Evolutionary conservation across 2,329 filamentous ascomycete species (phyloP).

Genomic region (Monosporascus sp.): DNA sequence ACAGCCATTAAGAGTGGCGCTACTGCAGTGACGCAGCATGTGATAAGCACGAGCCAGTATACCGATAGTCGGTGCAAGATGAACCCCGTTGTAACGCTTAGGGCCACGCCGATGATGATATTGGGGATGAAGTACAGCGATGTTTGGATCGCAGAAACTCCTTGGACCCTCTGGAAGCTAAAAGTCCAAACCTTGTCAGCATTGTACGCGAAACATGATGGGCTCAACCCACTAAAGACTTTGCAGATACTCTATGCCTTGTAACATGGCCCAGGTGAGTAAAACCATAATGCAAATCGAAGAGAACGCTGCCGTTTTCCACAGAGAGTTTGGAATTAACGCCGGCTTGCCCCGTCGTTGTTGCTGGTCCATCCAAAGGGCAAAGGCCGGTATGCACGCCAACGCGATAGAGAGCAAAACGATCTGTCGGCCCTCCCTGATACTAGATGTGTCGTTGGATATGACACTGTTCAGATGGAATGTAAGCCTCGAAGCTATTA

Average conservation of each 20-base stretch:
- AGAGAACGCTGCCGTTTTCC: slow-evolving; percentile 53
- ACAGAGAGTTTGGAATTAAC: slow-evolving; percentile 58
- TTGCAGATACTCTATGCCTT: slow-evolving; percentile 18
- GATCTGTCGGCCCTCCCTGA: slow-evolving; percentile 21
- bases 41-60: neutral
- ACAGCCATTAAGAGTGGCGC: slow-evolving; percentile 3
- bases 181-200: too few relatives aligned
- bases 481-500: too few relatives aligned
- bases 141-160: too few relatives aligned
- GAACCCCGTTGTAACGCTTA: too few relatives aligned
- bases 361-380: slow-evolving; percentile 48
- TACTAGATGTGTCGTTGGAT: too few relatives aligned
- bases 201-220: too few relatives aligned
- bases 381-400: slow-evolving; percentile 41
- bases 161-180: too few relatives aligned
- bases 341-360: slow-evolving; percentile 42
- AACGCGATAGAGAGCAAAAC: slow-evolving; percentile 39
- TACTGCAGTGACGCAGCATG: neutral
- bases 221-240: too few relatives aligned
- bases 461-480: too few relatives aligned
- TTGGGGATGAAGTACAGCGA: too few relatives aligned
- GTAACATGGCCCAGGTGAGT: slow-evolving; percentile 38
- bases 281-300: slow-evolving; percentile 47
- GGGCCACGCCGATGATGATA: too few relatives aligned
- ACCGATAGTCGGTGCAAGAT: neutral